Base-by-base conservation (phyloP, 148 eudicot species). In the Camellia japonica region DNA sequence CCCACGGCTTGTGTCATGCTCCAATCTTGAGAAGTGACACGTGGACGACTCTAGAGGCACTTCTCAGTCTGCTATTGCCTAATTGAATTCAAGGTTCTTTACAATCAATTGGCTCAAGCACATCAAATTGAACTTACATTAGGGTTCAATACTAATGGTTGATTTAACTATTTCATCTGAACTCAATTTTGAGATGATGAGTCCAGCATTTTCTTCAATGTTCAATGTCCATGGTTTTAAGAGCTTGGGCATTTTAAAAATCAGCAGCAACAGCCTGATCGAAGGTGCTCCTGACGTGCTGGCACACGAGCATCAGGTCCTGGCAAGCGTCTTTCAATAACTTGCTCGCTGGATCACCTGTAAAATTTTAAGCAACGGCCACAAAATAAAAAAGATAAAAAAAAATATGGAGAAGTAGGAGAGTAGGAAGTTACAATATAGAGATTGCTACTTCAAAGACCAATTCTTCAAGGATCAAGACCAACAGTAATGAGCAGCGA, bases 291-390 rank as follows among this genome's bases (percentile, higher is more conserved):
- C 88, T 82, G 51, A 91, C 91, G 80, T 90, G 96, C 85, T 85
- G 91, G 77, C 93, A 86, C 81, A 89, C 80, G 68, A 54, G 79
- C 81, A 85, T 89, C 77, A 91, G 69, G 74, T 88, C 88, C 81
- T 88, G 90, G 85, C 89, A 89, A 20, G 85, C 80, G 78, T 89
- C 94, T 81, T 88, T 89, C 82, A 91, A 23, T 14, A 91, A 91
- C 75, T 89, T 91, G 58, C 64, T 79, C 15, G 92, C 94, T 62
- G 91, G 88, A 81, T 88, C 91, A 60, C 94, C 94, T 89, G 86
- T 46, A 78, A 71, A 83, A 56, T 44, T 16, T 18, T 58, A 23
- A 79, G 74, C 49, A 59, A 62, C 18, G 70, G 52, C 46, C 72
- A 64, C 52, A 49, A 49, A 49, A 49, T 51, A 30, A 30, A 30